Conservation (phyloP, 306 rosid species). For the Carpinus viminea region DNA sequence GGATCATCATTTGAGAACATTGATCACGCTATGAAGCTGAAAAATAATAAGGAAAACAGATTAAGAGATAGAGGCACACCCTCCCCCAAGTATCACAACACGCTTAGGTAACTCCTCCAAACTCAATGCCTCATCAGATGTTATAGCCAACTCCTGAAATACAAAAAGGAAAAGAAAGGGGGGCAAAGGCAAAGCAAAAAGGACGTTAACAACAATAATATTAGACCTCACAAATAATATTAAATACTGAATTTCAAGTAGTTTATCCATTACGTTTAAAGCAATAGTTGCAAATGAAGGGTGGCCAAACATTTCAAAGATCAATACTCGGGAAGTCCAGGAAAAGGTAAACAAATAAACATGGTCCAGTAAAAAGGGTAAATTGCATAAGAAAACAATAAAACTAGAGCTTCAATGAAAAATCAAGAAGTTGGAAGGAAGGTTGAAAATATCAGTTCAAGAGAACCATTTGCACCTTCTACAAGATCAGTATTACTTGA, state of each 20-base stretch:
- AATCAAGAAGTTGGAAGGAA: neutral
- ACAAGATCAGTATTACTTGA: neutral
- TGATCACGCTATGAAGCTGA: conserved; percentile 19
- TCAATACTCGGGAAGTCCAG: conserved; percentile 1
- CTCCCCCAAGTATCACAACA: conserved; percentile 89
- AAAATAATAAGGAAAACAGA: conserved; percentile 13
- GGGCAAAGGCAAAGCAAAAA: neutral
- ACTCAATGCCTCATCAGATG: conserved; percentile 98
- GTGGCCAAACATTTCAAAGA: neutral
- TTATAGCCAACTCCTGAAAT: conserved; percentile 81
- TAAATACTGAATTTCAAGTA: neutral
- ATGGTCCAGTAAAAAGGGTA: neutral
- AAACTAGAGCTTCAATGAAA: neutral
- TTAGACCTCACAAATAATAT: conserved; percentile 2
- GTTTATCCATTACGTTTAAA: neutral
- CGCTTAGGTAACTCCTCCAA: conserved; percentile 85
- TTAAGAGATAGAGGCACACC: conserved; percentile 53
- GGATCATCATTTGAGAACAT: conserved; percentile 4
- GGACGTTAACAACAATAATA: conserved; percentile 6
- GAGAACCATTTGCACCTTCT: neutral
- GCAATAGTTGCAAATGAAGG: neutral
- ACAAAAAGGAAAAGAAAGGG: neutral
- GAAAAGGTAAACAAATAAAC: neutral
- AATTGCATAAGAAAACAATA: neutral
- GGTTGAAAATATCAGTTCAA: neutral